Evolutionary conservation across 1,139 yeast genomes (phyloP), one percentile per base, ranked within the genome.

Genomic region (Protomyces pachydermus): DNA sequence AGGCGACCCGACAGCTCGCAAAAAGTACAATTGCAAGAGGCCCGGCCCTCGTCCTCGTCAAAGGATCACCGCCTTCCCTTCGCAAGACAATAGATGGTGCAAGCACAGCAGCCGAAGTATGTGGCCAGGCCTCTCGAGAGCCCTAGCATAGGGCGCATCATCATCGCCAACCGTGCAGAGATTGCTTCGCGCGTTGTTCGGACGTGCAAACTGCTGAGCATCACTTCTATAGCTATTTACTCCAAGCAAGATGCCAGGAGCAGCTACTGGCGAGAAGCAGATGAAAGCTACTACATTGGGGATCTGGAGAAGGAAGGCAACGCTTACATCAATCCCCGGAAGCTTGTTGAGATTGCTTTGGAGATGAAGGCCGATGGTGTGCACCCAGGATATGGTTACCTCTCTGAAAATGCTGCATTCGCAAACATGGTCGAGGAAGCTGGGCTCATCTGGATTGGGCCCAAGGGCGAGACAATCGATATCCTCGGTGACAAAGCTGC

Each of bases 111-210:
- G 25, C 23, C 25, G 5, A 42, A 42, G 48, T 42, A 42, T n/a
- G 48, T 42, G 25, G 48, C 48, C 12, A n/a, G 12, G 48, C 48
- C 48, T 2, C 25, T n/a, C 12, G 25, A 12, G 14, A n/a, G 23
- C 5, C 48, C 48, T 9, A 18, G 6, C 48, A 42, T 42, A 5
- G 23, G 9, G 48, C 58, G 55, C n/a, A 52, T 93, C 14, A 80
- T 93, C 67, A 95, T 93, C 65, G 98, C 98, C 45, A 93, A 93
- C 78, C 84, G 98, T 77, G 98, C 98, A 74, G 98, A 93, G 77
- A 93, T 93, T 72, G 97, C 98, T 2, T 97, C 90, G 45, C 82
- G 98, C 73, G 88, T 93, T 70, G 90, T 91, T 73, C 87, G 83
- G 73, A 91, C 98, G 8, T 80, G 93, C 73, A 89, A 88, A 75